Conservation (phyloP, 192 early-diverging fungal species). For the Powellomyces hirtus region DNA sequence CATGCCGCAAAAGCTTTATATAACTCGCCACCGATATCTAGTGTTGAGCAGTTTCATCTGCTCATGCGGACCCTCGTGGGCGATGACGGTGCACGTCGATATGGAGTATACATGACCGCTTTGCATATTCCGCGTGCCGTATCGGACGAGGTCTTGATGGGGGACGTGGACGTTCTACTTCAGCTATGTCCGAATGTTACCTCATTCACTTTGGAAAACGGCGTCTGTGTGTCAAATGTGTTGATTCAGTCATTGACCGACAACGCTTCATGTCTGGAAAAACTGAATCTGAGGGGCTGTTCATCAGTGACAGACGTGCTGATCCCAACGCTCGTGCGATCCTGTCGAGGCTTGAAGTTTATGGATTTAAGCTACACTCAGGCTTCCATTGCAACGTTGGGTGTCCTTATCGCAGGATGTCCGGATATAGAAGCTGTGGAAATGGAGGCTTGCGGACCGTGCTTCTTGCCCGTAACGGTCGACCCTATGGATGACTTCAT, state of each 20-base stretch:
- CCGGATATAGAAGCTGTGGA: slow-evolving; percentile 8
- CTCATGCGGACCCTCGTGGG: slow-evolving; percentile 15
- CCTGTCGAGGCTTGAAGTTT: slow-evolving; percentile 10
- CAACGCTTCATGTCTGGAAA: slow-evolving; percentile 10
- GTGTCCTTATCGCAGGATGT: slow-evolving; percentile 15
- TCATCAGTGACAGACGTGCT: slow-evolving; percentile 31
- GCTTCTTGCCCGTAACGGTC: background rate
- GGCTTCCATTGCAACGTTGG: slow-evolving; percentile 8
- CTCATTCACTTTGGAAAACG: slow-evolving; percentile 10
- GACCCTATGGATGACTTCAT: background rate
- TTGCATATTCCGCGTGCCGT: background rate
- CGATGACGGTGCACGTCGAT: background rate
- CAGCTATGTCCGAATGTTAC: slow-evolving; percentile 34
- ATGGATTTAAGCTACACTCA: slow-evolving; percentile 35
- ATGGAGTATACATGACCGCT: slow-evolving; percentile 6
- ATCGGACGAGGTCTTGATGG: slow-evolving; percentile 31
- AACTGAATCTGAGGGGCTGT: slow-evolving; percentile 27
- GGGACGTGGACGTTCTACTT: slow-evolving; percentile 40
- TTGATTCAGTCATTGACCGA: slow-evolving; percentile 38
- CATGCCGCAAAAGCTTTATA: slow-evolving; percentile 3
- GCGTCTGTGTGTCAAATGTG: slow-evolving; percentile 25
- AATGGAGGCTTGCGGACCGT: slow-evolving; percentile 21
- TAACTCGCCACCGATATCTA: slow-evolving; percentile 4
- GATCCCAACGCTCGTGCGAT: slow-evolving; percentile 5
- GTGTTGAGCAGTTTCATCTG: slow-evolving; percentile 19